Conservation (phyloP, 73 alveolate genomes). For the Symbiodinium pilosum region DNA sequence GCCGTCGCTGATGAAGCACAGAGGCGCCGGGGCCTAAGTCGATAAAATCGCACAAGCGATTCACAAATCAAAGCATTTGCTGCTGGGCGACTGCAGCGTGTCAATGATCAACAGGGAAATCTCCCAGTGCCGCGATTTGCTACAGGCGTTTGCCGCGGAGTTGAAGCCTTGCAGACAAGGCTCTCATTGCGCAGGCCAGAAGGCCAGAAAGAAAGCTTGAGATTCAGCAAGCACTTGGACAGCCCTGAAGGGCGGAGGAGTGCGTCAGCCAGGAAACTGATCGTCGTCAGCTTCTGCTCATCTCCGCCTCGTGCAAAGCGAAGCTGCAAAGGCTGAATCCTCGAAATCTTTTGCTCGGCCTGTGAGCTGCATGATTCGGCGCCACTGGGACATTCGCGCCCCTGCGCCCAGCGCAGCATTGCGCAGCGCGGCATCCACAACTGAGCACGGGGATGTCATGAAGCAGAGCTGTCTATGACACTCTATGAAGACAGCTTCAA, state of each 20-base stretch:
- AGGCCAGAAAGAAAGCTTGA: background rate
- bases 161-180: background rate
- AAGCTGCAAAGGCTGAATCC: background rate
- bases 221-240: too few relatives aligned
- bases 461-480: too few relatives aligned
- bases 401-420: conserved; percentile 28
- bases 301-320: background rate
- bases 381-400: conserved; percentile 27
- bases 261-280: background rate
- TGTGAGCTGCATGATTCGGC: background rate
- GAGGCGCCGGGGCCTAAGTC: background rate
- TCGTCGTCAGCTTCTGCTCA: background rate
- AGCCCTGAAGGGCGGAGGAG: too few relatives aligned
- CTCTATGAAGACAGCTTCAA: too few relatives aligned
- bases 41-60: too few relatives aligned
- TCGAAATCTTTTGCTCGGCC: background rate
- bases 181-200: too few relatives aligned
- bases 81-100: background rate
- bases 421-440: conserved; percentile 29
- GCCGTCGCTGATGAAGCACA: background rate
- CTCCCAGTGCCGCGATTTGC: background rate
- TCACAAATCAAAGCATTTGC: background rate
- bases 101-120: background rate
- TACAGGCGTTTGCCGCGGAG: background rate
- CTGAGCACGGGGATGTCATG: too few relatives aligned